Percentiles rank a stretch among this genome's conserved stretches.
Conservation (phyloP, 2,329 filamentous ascomycete species). For the Arthroderma sp. region DNA sequence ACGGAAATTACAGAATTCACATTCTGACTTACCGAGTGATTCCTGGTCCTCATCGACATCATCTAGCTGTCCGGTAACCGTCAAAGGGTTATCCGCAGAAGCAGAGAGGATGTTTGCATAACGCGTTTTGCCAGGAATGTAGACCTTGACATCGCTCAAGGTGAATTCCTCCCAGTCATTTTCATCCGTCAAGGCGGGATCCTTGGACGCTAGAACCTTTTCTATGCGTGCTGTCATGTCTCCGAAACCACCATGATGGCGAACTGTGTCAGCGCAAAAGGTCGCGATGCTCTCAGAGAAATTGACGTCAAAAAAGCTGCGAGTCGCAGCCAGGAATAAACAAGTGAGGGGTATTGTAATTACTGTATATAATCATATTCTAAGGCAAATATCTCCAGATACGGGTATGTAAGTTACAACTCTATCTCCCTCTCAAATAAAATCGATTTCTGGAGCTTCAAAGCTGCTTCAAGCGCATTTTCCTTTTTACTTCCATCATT, state of each 20-base stretch:
- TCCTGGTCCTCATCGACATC: conserved; percentile 35
- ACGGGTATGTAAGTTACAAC: neutral
- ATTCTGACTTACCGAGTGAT: conserved; percentile 26
- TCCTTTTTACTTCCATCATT: neutral
- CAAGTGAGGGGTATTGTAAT: neutral
- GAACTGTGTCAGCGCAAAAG: neutral
- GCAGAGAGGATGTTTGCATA: conserved; percentile 46
- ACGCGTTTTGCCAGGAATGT: conserved; percentile 37
- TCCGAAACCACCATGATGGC: conserved; percentile 26
- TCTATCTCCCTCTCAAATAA: no score
- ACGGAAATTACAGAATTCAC: neutral
- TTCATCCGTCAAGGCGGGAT: conserved; percentile 35
- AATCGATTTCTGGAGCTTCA: neutral
- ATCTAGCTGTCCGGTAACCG: conserved; percentile 42
- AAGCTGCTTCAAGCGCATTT: neutral
- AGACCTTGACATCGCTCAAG: conserved; percentile 44
- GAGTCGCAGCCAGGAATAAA: neutral
- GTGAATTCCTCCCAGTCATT: conserved; percentile 51
- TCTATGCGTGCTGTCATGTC: conserved; percentile 37
- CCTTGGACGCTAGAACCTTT: conserved; percentile 34
- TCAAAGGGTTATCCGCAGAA: conserved; percentile 43
- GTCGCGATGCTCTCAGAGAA: neutral
- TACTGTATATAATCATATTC: neutral
- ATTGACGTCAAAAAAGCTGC: neutral
- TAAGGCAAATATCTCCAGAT: neutral